Percentiles rank a stretch among this genome's conserved stretches.
Evolutionary conservation across 1,284 basidiomycete species (phyloP).

Genomic region (Termitomyces sp.): DNA sequence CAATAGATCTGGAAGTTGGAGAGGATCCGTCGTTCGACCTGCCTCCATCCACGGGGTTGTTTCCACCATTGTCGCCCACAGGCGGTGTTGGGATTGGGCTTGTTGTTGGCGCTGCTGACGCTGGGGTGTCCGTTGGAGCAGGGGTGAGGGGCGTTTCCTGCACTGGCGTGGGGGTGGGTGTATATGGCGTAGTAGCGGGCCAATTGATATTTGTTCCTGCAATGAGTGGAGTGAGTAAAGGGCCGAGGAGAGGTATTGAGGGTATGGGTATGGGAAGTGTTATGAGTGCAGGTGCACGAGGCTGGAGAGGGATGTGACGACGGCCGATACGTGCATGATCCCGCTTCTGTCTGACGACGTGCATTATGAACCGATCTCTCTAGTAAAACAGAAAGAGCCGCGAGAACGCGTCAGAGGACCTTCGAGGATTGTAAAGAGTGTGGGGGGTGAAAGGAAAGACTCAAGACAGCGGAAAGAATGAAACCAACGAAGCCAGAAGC

Average conservation of each 20-base stretch:
- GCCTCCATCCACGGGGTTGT: neutral
- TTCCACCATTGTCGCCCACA: neutral
- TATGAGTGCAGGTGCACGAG: conserved; percentile 36
- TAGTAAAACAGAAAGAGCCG: neutral
- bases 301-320: conserved; percentile 21
- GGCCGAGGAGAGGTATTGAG: conserved; percentile 37
- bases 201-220: conserved; percentile 19
- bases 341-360: conserved; percentile 4
- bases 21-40: neutral
- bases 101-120: conserved; percentile 9
- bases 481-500: neutral
- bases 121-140: neutral
- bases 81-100: neutral
- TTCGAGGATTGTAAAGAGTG: conserved; percentile 13
- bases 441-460: conserved; percentile 9
- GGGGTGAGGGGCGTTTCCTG: conserved; percentile 14
- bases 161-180: conserved; percentile 9
- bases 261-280: conserved; percentile 36
- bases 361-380: conserved; percentile 7
- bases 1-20: neutral
- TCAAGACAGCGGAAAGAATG: neutral
- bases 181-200: neutral
- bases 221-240: conserved; percentile 32
- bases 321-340: conserved; percentile 15
- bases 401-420: neutral